Base-by-base conservation (phyloP, 768 basidiomycete species). In the Porphyrellus cyaneotinctus region DNA sequence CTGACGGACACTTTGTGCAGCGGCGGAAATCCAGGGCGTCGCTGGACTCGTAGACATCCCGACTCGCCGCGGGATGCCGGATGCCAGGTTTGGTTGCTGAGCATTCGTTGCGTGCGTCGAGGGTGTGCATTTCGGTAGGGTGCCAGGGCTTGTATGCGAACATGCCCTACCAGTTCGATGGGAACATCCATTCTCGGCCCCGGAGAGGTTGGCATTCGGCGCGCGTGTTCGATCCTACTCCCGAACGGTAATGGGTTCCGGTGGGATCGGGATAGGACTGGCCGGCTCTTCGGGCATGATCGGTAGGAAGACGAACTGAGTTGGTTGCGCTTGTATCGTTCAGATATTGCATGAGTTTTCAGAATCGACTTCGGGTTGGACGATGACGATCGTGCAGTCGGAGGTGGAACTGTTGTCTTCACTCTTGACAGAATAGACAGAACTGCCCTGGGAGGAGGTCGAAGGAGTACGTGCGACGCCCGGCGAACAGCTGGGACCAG, bases 1-100 rank as follows among this genome's bases (percentile, higher is more conserved):
- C n/a, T n/a, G n/a, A n/a, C n/a, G n/a, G n/a, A 66, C 63, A 39
- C 64, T 62, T 43, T 70, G 70, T n/a, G 56, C 47, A 48, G 78
- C 75, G 24, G 59, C 43, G n/a, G n/a, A n/a, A n/a, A n/a, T n/a
- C n/a, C n/a, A n/a, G 23, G 17, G 20, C 22, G 53, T 56, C 48
- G 45, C 58, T 24, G 59, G 58, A 49, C 51, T 59, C 0, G 48
- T 35, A 15, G 66, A 31, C n/a, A 58, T 15, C 1, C 30, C 68
- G 2, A 56, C 45, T 8, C 67, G 62, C 20, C 67, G 62, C 11
- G 67, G 67, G 35, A 68, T 68, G 26, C 64, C 51, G 2, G 66
- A 68, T 9, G 47, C n/a, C n/a, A n/a, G n/a, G n/a, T n/a, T n/a
- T n/a, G n/a, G n/a, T n/a, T n/a, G 56, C n/a, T n/a, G n/a, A 15